A percentile compares a stretch with the other conserved stretches of the same genome.
These are phyloP conservation scores for Polymyxa betae DNA, from an alignment of 208 protist genomes.

Conservation along the genomic window DNA sequence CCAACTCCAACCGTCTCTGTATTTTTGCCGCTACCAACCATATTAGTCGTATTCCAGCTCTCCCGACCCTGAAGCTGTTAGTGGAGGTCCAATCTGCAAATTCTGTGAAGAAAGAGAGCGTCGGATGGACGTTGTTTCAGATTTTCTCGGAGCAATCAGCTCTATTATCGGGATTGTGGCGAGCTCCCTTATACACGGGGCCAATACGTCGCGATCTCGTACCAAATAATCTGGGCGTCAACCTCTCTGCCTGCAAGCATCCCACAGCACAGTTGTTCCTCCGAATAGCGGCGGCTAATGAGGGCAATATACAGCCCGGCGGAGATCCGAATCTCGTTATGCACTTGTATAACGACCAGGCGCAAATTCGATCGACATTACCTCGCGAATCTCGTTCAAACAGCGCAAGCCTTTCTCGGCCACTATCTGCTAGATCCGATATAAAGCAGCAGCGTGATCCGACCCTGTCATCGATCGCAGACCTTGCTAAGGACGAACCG, in stretches of 20 bases:
- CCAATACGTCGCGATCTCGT: not conserved
- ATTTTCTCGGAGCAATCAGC: not conserved
- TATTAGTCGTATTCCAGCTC: not conserved
- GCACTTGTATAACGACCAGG: not conserved
- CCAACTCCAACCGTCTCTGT: not conserved
- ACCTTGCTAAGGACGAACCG: too few relatives aligned
- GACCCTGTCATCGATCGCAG: too few relatives aligned
- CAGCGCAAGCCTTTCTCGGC: too few relatives aligned
- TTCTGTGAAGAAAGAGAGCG: not conserved
- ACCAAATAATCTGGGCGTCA: not conserved
- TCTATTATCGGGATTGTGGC: not conserved
- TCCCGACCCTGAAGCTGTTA: not conserved
- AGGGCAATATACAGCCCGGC: not conserved
- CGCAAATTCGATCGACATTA: too few relatives aligned
- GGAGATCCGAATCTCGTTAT: slow-evolving; percentile 44
- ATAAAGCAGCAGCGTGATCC: too few relatives aligned
- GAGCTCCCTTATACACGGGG: slow-evolving; percentile 19
- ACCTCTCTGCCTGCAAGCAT: not conserved
- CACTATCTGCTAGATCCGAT: too few relatives aligned
- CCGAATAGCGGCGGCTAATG: not conserved
- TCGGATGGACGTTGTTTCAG: slow-evolving; percentile 18
- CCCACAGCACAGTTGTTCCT: not conserved
- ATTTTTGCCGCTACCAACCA: not conserved
- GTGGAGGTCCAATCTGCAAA: not conserved
- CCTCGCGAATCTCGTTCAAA: too few relatives aligned